Evolutionary conservation across 805 yeast species (phyloP).

Genomic region (Candida mattraensis): DNA sequence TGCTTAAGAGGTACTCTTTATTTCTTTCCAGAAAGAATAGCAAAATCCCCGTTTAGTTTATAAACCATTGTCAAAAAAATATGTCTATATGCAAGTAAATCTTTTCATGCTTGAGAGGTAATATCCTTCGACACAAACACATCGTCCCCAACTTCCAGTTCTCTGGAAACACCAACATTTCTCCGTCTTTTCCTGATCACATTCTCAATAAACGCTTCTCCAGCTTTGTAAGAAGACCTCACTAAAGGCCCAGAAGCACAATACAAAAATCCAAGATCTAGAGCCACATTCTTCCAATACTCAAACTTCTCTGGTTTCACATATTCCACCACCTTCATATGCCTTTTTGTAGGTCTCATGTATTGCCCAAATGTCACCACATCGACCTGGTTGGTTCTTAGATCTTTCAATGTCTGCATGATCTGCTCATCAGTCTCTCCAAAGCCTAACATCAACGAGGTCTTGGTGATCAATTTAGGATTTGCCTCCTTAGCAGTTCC

Average conservation of each 20-base stretch:
- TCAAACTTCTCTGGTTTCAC: conserved; percentile 93
- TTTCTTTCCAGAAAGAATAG: too few species aligned
- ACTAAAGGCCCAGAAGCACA: conserved; percentile 98
- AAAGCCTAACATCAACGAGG: conserved; percentile 93
- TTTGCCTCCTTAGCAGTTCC: conserved; percentile 76
- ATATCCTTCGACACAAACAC: conserved; percentile 28
- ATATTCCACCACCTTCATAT: conserved; percentile 96
- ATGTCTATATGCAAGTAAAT: too few species aligned
- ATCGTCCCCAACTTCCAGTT: conserved; percentile 33
- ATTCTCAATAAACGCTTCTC: conserved; percentile 95
- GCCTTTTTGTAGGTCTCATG: conserved; percentile 98
- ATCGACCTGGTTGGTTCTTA: conserved; percentile 78
- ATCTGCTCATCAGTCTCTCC: conserved; percentile 96
- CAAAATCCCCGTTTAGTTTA: too few species aligned
- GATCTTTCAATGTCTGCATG: conserved; percentile 67
- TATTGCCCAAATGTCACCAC: conserved; percentile 98
- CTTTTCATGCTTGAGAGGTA: conserved; percentile 8
- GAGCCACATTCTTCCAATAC: conserved; percentile 84
- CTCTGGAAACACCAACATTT: conserved; percentile 36
- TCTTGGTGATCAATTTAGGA: conserved; percentile 80
- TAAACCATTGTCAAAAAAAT: too few species aligned
- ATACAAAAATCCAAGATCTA: conserved; percentile 87
- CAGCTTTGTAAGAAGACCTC: conserved; percentile 96
- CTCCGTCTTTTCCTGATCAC: conserved; percentile 75
- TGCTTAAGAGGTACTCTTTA: too few species aligned